Evolutionary conservation across 148 eudicot genomes (phyloP).

Genomic region (Cornus kousa): DNA sequence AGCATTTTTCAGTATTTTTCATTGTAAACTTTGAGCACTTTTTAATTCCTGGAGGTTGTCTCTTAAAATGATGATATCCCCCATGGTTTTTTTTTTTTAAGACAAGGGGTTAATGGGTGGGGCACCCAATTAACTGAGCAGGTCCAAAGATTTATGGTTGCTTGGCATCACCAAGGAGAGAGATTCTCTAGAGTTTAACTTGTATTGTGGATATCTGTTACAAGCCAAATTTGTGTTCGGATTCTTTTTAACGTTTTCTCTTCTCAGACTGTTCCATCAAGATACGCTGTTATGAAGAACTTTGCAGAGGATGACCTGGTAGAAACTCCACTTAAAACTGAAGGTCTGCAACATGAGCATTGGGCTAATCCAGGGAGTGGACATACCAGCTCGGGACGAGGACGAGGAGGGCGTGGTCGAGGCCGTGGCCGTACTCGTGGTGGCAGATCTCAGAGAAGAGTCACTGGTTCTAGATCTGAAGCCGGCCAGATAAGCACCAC

Average conservation of each 20-base stretch:
- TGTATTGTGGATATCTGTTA: neutral
- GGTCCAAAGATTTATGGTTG: neutral
- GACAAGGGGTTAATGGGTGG: neutral
- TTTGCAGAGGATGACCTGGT: conserved; percentile 9
- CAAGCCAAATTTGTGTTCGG: neutral
- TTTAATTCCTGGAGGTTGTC: neutral
- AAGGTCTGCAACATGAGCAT: conserved; percentile 19
- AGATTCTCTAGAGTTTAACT: neutral
- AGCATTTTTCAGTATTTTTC: neutral
- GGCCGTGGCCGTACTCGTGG: conserved; percentile 35
- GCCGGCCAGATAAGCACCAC: conserved; percentile 12
- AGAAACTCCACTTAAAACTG: conserved; percentile 22
- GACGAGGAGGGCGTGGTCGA: conserved; percentile 37
- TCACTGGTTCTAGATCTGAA: conserved; percentile 17
- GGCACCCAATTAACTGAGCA: neutral
- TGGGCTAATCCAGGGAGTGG: conserved; percentile 15
- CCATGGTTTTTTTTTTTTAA: neutral
- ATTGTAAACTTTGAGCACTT: no score
- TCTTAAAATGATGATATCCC: neutral
- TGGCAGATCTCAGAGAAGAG: conserved; percentile 33
- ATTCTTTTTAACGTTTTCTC: neutral
- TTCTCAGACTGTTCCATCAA: conserved; percentile 27
- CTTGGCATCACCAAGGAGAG: neutral
- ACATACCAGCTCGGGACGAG: conserved; percentile 23
- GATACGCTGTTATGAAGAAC: conserved; percentile 12